A percentile compares a stretch with the other conserved stretches of the same genome.
Conservation (phyloP, 371 early-diverging fungal species). For the Mortierella sp. region DNA sequence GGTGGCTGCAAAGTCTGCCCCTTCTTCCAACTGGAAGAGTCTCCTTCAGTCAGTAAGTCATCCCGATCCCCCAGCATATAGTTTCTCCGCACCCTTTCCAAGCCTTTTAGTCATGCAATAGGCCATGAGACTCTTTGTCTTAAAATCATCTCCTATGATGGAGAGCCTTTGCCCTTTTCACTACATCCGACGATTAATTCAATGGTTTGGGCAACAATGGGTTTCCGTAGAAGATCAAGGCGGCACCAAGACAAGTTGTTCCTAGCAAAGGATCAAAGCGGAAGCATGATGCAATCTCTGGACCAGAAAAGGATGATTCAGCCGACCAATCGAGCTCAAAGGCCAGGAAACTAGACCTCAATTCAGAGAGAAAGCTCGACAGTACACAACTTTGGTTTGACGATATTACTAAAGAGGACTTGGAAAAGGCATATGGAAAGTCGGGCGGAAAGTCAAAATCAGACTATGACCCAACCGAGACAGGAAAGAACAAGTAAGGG, state of each 20-base stretch:
- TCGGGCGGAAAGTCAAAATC: slow-evolving; percentile 28
- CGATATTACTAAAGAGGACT: slow-evolving; percentile 64
- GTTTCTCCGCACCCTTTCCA: neutral
- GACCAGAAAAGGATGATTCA: slow-evolving; percentile 12
- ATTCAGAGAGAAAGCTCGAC: slow-evolving; percentile 44
- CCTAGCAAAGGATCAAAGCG: slow-evolving; percentile 19
- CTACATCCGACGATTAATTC: too few species aligned
- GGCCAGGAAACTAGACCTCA: slow-evolving; percentile 13
- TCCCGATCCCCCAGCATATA: slow-evolving; percentile 16
- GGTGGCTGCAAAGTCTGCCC: slow-evolving; percentile 47
- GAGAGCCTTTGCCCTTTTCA: neutral
- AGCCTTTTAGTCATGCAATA: neutral
- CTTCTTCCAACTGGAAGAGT: slow-evolving; percentile 70
- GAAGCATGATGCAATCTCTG: slow-evolving; percentile 17
- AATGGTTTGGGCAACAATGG: neutral
- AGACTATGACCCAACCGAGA: slow-evolving; percentile 49
- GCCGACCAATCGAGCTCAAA: slow-evolving; percentile 9
- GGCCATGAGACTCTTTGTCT: neutral
- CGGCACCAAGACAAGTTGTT: slow-evolving; percentile 36
- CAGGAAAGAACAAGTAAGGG: slow-evolving; percentile 58
- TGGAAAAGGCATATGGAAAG: slow-evolving; percentile 60
- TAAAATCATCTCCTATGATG: neutral
- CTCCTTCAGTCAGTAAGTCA: slow-evolving; percentile 13
- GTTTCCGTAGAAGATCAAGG: slow-evolving; percentile 38
- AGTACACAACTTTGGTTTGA: slow-evolving; percentile 70